phyloP scores from a whole-genome alignment of 169 alveolate species.

The Hepatocystis sp. region DNA sequence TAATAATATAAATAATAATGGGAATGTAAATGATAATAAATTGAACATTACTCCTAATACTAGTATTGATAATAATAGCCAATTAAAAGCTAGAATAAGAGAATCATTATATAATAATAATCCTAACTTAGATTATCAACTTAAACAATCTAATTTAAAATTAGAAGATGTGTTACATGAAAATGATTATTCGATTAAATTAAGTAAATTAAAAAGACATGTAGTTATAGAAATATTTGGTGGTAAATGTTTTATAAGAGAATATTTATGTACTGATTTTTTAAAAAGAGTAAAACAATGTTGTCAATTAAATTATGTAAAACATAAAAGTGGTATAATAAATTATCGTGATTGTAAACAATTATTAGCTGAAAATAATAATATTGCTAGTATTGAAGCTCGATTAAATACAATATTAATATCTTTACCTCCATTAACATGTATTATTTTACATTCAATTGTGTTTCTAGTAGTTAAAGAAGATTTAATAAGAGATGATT shows the following conservation, averaged over 20 bases:
- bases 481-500: slow-evolving; percentile 81
- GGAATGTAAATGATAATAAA: no score
- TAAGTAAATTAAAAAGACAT: slow-evolving; percentile 68
- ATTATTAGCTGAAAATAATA: slow-evolving; percentile 86
- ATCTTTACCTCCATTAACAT: slow-evolving; percentile 83
- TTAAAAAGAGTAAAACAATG: slow-evolving; percentile 68
- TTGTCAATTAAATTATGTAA: slow-evolving; percentile 64
- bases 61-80: slow-evolving; percentile 50
- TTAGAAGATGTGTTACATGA: slow-evolving; percentile 60
- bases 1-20: no score
- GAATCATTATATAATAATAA: slow-evolving; percentile 40
- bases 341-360: slow-evolving; percentile 90
- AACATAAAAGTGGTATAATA: slow-evolving; percentile 81
- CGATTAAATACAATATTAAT: slow-evolving; percentile 87
- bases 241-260: slow-evolving; percentile 68
- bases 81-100: slow-evolving; percentile 25
- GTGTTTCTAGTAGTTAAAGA: slow-evolving; percentile 83
- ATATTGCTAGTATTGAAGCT: slow-evolving; percentile 87
- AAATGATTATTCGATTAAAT: slow-evolving; percentile 56
- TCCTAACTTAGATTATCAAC: not conserved
- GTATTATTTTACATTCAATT: slow-evolving; percentile 79
- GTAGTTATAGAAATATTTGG: slow-evolving; percentile 69
- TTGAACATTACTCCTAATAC: no score
- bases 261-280: slow-evolving; percentile 70
- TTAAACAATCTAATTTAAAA: slow-evolving; percentile 46